Evolutionary conservation across 768 basidiomycete genomes (phyloP), one percentile per base, ranked within the genome.

Genomic region (Cystofilobasidium macerans): DNA sequence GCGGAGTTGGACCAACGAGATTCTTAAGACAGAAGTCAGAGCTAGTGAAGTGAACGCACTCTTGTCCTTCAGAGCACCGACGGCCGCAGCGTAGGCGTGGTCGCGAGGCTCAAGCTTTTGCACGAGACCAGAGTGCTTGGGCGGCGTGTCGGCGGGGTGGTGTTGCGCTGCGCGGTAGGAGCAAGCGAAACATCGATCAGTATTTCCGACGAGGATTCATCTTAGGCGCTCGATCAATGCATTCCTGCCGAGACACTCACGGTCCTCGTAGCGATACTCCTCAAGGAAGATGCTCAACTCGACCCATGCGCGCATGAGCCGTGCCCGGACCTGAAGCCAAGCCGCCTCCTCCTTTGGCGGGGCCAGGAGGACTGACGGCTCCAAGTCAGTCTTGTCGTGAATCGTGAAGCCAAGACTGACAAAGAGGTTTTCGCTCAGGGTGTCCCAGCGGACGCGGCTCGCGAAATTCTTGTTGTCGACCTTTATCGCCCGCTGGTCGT

Each of bases 301-400:
- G 22, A 88, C 80, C 89, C 89, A 90, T 33, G 85, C 86, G 38
- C 89, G 82, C 57, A 90, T 79, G 4, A 90, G 79, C 71, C 80
- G 85, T 28, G 81, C 80, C 6, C 84, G 35, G 45, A 45, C 53
- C 24, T 57, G 28, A 12, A 48, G 13, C 14, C 51, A 35, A 7
- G 38, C 28, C 2, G 30, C 40, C 11, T 28, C 48, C 24, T 67
- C 60, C 28, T 12, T 30, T 4, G 65, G 65, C 28, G 65, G 53
- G 53, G 47, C 26, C 24, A 67, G 6, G 30, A 43, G 33, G 28
- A n/a, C 32, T 20, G 51, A 30, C 12, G 36, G 53, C 22, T 47
- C 51, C 28, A 20, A n/a, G 26, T 43, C 14, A 35, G 13, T 36
- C 58, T 24, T 24, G 59, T 61, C 18, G 51, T 40, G 42, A 2